These are phyloP conservation scores for Colletotrichum abscissum DNA, from an alignment of 2,329 filamentous ascomycete genomes.

Conservation along the genomic window DNA sequence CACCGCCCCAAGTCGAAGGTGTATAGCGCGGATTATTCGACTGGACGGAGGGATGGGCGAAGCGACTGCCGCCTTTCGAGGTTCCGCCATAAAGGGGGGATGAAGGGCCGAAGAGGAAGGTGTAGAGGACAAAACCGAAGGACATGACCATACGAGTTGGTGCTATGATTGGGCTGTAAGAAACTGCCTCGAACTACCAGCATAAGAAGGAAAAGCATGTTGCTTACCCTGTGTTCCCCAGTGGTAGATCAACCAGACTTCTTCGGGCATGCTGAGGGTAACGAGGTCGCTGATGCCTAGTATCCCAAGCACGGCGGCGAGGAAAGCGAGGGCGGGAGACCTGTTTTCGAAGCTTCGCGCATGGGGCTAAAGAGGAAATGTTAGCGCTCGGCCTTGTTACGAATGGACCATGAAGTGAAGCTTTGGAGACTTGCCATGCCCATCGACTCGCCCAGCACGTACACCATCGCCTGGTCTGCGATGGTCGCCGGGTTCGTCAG, in stretches of 20 bases:
- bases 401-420: background rate
- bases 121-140: conserved; percentile 71
- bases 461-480: conserved; percentile 83
- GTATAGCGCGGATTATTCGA: conserved; percentile 48
- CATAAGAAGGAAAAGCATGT: conserved; percentile 46
- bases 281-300: conserved; percentile 73
- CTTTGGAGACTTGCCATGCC: conserved; percentile 71
- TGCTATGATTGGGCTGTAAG: conserved; percentile 49
- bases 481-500: conserved; percentile 78
- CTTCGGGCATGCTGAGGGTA: conserved; percentile 75
- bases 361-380: conserved; percentile 60
- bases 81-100: conserved; percentile 58
- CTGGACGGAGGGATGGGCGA: conserved; percentile 49
- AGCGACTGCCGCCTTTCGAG: conserved; percentile 42
- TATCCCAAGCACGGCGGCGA: conserved; percentile 74
- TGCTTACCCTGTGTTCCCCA: conserved; percentile 74
- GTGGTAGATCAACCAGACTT: conserved; percentile 71
- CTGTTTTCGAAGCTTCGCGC: conserved; percentile 75
- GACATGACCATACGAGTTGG: conserved; percentile 75
- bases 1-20: conserved; percentile 63
- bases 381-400: background rate
- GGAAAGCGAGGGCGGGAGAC: conserved; percentile 78
- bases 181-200: conserved; percentile 37
- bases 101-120: conserved; percentile 68
- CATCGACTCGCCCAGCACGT: conserved; percentile 85